These are phyloP conservation scores for Austroboletus rostrupii DNA, from an alignment of 1,284 basidiomycete genomes.

Conservation along the genomic window DNA sequence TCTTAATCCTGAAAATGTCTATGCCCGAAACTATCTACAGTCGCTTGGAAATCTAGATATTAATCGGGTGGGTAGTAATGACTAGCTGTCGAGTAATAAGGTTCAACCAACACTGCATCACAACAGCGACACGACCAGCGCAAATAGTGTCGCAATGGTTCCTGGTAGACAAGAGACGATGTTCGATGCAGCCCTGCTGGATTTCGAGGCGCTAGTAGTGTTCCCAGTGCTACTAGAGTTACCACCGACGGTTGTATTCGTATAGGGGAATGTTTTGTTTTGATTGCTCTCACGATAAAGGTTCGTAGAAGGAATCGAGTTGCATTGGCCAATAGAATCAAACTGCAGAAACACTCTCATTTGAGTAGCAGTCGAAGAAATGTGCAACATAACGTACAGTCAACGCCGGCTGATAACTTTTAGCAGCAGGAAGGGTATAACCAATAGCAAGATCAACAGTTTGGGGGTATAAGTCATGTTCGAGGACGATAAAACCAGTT, in stretches of 20 bases:
- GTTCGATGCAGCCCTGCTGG: conserved; percentile 10
- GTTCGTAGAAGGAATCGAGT: conserved; percentile 47
- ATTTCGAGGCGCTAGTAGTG: conserved; percentile 1
- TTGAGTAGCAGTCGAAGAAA: not conserved
- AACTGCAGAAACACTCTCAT: conserved; percentile 37
- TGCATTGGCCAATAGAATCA: conserved; percentile 63
- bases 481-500: conserved; percentile 81
- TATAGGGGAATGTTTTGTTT: conserved; percentile 57
- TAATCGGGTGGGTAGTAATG: conserved; percentile 17
- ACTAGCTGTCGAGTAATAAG: conserved; percentile 3
- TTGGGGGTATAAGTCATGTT: conserved; percentile 83
- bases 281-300: conserved; percentile 64
- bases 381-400: conserved; percentile 39
- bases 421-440: conserved; percentile 75
- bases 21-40: conserved; percentile 22
- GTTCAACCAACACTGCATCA: conserved; percentile 8
- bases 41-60: conserved; percentile 14
- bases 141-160: conserved; percentile 12
- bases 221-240: conserved; percentile 7
- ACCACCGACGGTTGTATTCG: conserved; percentile 20
- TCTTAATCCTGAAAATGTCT: conserved; percentile 16
- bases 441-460: conserved; percentile 87
- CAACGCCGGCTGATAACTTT: conserved; percentile 56
- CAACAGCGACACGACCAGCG: conserved; percentile 12
- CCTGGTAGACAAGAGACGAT: conserved; percentile 12